Evolutionary conservation across 805 yeast species (phyloP).

Genomic region (Suhomyces canberraensis): DNA sequence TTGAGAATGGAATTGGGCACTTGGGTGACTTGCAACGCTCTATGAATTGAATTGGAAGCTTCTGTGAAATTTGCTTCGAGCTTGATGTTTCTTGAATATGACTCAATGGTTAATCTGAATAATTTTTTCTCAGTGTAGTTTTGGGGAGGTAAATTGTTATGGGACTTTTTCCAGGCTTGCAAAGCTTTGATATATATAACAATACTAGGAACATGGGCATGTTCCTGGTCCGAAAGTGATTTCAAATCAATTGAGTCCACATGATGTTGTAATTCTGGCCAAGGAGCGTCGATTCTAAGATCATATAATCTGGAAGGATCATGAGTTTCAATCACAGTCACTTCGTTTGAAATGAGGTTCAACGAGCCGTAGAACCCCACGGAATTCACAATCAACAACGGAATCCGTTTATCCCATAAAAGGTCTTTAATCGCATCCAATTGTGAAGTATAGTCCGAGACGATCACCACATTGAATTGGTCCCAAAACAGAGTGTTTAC

Average conservation of each 20-base stretch:
- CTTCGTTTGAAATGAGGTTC: slow-evolving; percentile 51
- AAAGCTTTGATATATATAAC: slow-evolving; percentile 57
- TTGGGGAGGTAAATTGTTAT: slow-evolving; percentile 30
- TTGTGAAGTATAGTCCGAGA: slow-evolving; percentile 27
- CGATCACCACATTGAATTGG: slow-evolving; percentile 48
- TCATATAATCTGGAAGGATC: slow-evolving; percentile 66
- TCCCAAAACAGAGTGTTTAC: slow-evolving; percentile 39
- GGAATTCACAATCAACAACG: slow-evolving; percentile 50
- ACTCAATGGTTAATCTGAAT: slow-evolving; percentile 35
- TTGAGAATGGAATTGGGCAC: slow-evolving; percentile 27
- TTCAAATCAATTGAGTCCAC: slow-evolving; percentile 51
- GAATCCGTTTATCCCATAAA: slow-evolving; percentile 47
- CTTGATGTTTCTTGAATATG: slow-evolving; percentile 45
- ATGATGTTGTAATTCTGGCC: slow-evolving; percentile 61
- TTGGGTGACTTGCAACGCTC: slow-evolving; percentile 36
- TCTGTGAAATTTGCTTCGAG: slow-evolving; percentile 47
- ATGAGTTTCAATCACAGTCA: slow-evolving; percentile 67
- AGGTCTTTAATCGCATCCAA: slow-evolving; percentile 28
- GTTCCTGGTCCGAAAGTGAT: slow-evolving; percentile 39
- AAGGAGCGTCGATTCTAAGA: slow-evolving; percentile 63
- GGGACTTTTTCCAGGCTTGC: slow-evolving; percentile 36
- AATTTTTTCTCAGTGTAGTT: slow-evolving; percentile 39
- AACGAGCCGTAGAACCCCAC: slow-evolving; percentile 67
- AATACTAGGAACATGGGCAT: slow-evolving; percentile 67
- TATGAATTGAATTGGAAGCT: slow-evolving; percentile 32